A percentile compares a stretch with the other conserved stretches of the same genome.
Conservation (phyloP, 1,284 basidiomycete species). For the Sanghuangporus sanghuang region DNA sequence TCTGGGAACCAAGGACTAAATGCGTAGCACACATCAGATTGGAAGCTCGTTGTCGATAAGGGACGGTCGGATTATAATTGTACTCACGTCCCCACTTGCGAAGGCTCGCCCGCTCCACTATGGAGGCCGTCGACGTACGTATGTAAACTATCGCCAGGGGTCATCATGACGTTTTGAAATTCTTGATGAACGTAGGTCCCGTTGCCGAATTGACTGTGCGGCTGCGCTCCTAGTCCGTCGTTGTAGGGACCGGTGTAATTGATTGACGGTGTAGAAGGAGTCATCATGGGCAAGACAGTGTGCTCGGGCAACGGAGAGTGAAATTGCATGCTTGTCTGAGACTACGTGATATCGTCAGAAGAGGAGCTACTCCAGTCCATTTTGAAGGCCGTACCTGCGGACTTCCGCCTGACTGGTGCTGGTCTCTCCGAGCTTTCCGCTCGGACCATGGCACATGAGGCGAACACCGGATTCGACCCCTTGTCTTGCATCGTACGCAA, state of each 20-base stretch:
- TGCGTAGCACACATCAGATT: background rate
- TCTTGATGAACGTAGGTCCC: background rate
- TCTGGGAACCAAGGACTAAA: background rate
- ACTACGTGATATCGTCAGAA: background rate
- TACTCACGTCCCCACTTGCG: background rate
- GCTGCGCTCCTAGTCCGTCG: background rate
- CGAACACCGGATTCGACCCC: background rate
- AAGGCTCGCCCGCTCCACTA: background rate
- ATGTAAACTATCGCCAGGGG: background rate
- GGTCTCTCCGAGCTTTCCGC: background rate
- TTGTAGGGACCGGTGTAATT: background rate
- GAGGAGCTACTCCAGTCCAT: background rate
- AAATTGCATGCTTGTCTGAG: background rate
- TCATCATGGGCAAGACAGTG: background rate
- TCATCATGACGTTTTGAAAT: background rate
- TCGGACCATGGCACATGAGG: slow-evolving; percentile 9
- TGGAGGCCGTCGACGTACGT: background rate
- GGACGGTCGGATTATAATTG: background rate
- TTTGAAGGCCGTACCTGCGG: background rate
- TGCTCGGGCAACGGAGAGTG: background rate
- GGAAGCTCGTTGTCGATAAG: background rate
- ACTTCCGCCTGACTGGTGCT: background rate
- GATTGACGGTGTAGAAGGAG: background rate
- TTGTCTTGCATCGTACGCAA: background rate
- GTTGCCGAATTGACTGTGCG: background rate